These are phyloP conservation scores for Trichosporon asahii DNA, from an alignment of 1,284 basidiomycete genomes.

Conservation along the genomic window DNA sequence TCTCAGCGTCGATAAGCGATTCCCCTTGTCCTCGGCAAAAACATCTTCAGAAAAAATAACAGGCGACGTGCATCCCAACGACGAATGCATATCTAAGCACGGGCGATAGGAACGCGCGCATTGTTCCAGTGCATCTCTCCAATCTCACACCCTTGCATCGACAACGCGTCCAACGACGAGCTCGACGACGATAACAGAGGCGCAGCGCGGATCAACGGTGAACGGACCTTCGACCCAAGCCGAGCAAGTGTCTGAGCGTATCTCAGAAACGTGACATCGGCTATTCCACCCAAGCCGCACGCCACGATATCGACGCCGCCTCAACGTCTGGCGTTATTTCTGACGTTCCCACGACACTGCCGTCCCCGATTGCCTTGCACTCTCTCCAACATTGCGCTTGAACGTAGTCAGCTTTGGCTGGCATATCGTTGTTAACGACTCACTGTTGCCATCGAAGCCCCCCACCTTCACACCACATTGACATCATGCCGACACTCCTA, in stretches of 20 bases:
- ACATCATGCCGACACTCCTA: constrained; percentile 16
- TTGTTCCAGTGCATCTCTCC: background rate
- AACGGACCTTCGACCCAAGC: background rate
- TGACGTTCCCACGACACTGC: background rate
- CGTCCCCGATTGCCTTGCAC: no score
- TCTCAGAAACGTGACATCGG: constrained; percentile 7
- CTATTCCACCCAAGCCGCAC: background rate
- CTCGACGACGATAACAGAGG: background rate
- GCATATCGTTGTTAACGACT: background rate
- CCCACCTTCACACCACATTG: no score
- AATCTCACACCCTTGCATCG: background rate
- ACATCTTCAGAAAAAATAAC: background rate
- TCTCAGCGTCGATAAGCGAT: background rate
- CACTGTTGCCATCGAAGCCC: no score
- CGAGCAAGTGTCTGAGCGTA: background rate
- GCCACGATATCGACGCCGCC: background rate
- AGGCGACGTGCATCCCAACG: background rate
- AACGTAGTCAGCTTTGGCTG: background rate
- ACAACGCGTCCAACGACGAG: background rate
- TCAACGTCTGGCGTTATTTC: background rate
- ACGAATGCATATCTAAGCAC: background rate
- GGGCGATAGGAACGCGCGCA: background rate
- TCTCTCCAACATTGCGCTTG: background rate
- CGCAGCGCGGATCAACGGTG: background rate
- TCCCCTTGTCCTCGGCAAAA: background rate